These are phyloP conservation scores for Populus simonii DNA, from an alignment of 345 rosid genomes.

Conservation along the genomic window DNA sequence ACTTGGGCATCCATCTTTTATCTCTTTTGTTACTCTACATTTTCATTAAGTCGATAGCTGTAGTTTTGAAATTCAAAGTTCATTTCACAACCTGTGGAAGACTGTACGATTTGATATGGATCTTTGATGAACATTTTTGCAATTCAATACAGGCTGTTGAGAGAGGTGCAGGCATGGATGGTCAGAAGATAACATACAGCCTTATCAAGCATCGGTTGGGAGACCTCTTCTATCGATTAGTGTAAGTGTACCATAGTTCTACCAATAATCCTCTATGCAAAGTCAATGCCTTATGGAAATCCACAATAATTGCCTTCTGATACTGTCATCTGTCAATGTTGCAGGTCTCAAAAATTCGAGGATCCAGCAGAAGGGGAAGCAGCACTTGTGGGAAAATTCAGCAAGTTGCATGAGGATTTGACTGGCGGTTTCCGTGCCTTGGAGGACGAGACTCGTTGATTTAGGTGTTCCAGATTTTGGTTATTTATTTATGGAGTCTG, in stretches of 20 bases:
- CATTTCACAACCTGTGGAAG: not conserved
- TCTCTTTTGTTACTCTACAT: not conserved
- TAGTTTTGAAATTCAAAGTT: not conserved
- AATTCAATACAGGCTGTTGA: conserved; percentile 75
- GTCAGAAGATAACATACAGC: conserved; percentile 88
- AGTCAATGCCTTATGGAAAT: too few relatives aligned
- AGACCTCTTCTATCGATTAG: conserved; percentile 91
- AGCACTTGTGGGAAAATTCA: conserved; percentile 76
- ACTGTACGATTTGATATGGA: not conserved
- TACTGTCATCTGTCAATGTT: not conserved
- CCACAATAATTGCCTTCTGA: not conserved
- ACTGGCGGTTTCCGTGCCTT: conserved; percentile 90
- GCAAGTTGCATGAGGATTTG: conserved; percentile 81
- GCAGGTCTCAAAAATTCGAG: conserved; percentile 96
- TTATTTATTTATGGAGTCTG: not conserved
- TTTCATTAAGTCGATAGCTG: not conserved
- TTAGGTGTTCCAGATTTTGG: not conserved
- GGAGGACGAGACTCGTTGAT: conserved; percentile 93
- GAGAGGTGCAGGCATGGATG: conserved; percentile 98
- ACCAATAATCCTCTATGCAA: not conserved
- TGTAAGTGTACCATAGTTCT: conserved; percentile 42
- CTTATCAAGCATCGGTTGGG: conserved; percentile 96
- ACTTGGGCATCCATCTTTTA: not conserved
- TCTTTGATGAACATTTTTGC: not conserved
- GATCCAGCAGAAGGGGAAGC: conserved; percentile 99